phyloP scores from a whole-genome alignment of 179 eudicot genomes.

The Spergularia azorica region DNA sequence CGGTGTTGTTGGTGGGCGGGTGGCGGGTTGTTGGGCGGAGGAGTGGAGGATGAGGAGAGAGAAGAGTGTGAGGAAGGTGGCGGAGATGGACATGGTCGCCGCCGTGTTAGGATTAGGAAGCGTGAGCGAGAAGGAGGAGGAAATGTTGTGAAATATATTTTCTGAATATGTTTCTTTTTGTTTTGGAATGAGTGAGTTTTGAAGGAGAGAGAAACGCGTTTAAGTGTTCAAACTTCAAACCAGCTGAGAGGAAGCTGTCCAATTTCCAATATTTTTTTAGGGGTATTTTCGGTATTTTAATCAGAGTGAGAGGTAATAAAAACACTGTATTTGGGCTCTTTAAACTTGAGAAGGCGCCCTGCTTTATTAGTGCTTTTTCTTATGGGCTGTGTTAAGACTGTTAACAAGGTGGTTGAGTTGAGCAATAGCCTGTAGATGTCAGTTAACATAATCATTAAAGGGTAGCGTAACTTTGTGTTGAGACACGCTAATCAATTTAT shows the following conservation, averaged over 20 bases:
- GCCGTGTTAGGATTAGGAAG: not conserved
- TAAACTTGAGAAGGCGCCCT: not conserved
- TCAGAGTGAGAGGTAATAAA: not conserved
- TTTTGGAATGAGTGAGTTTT: not conserved
- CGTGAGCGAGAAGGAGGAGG: not conserved
- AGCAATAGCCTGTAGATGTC: no score
- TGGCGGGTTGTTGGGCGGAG: constrained; percentile 13
- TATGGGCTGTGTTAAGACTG: no score
- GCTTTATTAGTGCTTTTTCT: no score
- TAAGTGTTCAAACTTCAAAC: not conserved
- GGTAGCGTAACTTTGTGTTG: no score
- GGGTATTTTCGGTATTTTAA: not conserved
- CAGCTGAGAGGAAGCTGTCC: constrained; percentile 23
- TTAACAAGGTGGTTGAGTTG: no score
- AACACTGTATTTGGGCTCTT: not conserved
- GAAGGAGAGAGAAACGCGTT: constrained; percentile 25
- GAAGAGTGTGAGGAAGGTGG: constrained; percentile 12
- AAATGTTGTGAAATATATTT: not conserved
- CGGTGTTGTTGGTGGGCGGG: constrained; percentile 19
- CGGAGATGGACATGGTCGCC: constrained; percentile 10
- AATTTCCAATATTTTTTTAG: not conserved
- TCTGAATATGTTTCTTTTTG: not conserved
- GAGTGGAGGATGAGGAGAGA: constrained; percentile 7
- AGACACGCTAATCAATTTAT: no score
- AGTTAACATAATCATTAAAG: no score